Evolutionary conservation across 441 rosid species (phyloP).

Genomic region (Cnidoscolus chayamansa): DNA sequence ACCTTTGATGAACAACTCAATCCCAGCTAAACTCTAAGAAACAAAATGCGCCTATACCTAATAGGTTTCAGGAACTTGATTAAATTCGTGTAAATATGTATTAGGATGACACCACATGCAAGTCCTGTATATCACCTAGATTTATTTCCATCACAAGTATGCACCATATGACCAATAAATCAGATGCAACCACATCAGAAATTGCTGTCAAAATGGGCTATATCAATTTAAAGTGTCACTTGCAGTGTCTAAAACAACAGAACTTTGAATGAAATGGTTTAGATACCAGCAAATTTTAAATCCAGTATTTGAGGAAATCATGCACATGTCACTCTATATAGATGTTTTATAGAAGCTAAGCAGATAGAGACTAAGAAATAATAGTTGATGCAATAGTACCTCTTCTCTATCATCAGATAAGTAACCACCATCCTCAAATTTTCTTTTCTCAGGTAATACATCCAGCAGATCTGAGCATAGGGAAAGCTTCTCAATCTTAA

Average conservation of each 20-base stretch:
- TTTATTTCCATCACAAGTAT: background rate
- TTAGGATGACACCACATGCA: background rate
- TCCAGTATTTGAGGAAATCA: background rate
- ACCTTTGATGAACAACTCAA: background rate
- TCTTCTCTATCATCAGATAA: constrained; percentile 65
- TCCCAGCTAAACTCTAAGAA: background rate
- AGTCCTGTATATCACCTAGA: background rate
- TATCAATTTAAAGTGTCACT: background rate
- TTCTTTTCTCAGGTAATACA: constrained; percentile 72
- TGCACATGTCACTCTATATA: no score
- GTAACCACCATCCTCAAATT: constrained; percentile 67
- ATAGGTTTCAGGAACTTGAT: background rate
- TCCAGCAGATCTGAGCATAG: constrained; percentile 58
- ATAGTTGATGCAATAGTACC: constrained; percentile 31
- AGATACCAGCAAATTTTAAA: background rate
- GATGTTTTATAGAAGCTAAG: background rate
- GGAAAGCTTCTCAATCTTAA: background rate
- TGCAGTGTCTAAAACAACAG: background rate
- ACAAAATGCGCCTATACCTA: background rate
- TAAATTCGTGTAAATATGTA: background rate
- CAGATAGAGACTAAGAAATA: background rate
- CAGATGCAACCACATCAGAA: background rate
- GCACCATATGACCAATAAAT: background rate
- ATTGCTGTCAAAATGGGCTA: background rate
- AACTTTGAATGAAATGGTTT: background rate